phyloP scores from a whole-genome alignment of 495 filamentous ascomycete genomes.

The Penicillium fimorum region DNA sequence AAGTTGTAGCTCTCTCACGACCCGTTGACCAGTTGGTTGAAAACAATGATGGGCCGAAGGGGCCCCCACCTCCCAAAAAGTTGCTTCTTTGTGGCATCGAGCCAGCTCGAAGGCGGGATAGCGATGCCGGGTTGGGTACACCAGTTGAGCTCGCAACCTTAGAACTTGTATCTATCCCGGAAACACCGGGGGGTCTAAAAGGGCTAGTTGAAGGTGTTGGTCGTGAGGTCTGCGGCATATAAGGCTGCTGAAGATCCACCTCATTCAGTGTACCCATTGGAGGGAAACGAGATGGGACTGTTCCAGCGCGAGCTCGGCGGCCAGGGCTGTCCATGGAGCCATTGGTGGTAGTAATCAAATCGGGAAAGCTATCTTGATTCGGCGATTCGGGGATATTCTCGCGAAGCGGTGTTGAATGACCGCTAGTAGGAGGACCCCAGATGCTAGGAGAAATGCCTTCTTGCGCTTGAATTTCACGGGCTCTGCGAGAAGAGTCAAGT shows the following conservation, averaged over 20 bases:
- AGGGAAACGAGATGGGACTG: constrained; percentile 91
- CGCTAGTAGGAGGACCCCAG: constrained; percentile 95
- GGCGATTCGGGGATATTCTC: constrained; percentile 96
- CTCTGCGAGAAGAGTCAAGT: constrained; percentile 48
- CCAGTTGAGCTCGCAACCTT: constrained; percentile 45
- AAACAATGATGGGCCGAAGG: constrained; percentile 88
- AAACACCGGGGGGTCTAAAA: constrained; percentile 75
- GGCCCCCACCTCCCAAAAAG: constrained; percentile 58
- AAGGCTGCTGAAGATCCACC: constrained; percentile 58
- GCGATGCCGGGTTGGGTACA: constrained; percentile 61
- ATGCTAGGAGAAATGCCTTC: constrained; percentile 84
- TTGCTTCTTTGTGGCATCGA: constrained; percentile 90
- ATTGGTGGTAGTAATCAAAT: constrained; percentile 69
- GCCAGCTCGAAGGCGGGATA: constrained; percentile 87
- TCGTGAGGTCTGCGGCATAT: constrained; percentile 78
- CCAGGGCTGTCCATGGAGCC: constrained; percentile 56
- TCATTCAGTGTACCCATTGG: constrained; percentile 63
- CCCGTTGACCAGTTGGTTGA: constrained; percentile 77
- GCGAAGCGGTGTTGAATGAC: constrained; percentile 90
- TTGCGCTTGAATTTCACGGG: constrained; percentile 95
- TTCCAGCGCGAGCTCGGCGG: constrained; percentile 83
- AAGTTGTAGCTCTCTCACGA: constrained; percentile 76
- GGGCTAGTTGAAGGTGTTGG: constrained; percentile 90
- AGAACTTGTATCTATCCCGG: constrained; percentile 59
- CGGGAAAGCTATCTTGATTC: constrained; percentile 93